A percentile compares a stretch with the other conserved stretches of the same genome.
Evolutionary conservation across 2,329 filamentous ascomycete species (phyloP).

Genomic region (Calonectria naviculata): DNA sequence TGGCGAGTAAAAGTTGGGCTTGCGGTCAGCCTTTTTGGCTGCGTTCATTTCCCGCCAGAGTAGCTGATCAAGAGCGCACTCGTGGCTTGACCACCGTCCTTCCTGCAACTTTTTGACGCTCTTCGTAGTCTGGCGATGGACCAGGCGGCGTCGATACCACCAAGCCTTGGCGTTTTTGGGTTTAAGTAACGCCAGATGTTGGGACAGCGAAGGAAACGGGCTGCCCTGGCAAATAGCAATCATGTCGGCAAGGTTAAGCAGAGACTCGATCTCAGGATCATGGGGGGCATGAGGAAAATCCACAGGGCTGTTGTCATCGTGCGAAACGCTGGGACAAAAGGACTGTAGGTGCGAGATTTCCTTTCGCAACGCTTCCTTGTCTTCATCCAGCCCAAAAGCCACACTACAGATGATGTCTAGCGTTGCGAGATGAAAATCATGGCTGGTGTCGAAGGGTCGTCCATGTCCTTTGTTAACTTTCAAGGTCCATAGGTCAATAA

Average conservation of each 20-base stretch:
- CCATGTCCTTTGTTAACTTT: slow-evolving; percentile 43
- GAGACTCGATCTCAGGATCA: slow-evolving; percentile 31
- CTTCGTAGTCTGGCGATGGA: slow-evolving; percentile 33
- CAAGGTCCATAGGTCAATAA: slow-evolving; percentile 48
- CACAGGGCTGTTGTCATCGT: slow-evolving; percentile 7
- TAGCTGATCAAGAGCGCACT: slow-evolving; percentile 47
- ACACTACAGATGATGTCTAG: slow-evolving; percentile 50
- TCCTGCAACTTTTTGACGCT: slow-evolving; percentile 31
- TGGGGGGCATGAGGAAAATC: slow-evolving; percentile 26
- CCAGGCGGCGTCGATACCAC: slow-evolving; percentile 34
- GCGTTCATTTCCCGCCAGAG: slow-evolving; percentile 46
- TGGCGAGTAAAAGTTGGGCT: slow-evolving; percentile 45
- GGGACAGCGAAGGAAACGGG: slow-evolving; percentile 31
- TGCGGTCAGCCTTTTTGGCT: slow-evolving; percentile 43
- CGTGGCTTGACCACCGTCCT: slow-evolving; percentile 15
- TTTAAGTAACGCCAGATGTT: slow-evolving; percentile 36
- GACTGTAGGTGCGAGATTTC: slow-evolving; percentile 24
- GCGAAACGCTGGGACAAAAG: background rate
- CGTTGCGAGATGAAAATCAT: slow-evolving; percentile 46
- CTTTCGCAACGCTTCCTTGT: slow-evolving; percentile 27
- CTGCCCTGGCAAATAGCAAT: slow-evolving; percentile 37
- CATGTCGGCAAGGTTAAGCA: slow-evolving; percentile 41
- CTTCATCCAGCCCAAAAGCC: slow-evolving; percentile 44
- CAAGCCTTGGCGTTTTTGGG: slow-evolving; percentile 39
- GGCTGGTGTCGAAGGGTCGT: slow-evolving; percentile 44